Conservation (phyloP, 768 basidiomycete species). For the Suillus placidus region DNA sequence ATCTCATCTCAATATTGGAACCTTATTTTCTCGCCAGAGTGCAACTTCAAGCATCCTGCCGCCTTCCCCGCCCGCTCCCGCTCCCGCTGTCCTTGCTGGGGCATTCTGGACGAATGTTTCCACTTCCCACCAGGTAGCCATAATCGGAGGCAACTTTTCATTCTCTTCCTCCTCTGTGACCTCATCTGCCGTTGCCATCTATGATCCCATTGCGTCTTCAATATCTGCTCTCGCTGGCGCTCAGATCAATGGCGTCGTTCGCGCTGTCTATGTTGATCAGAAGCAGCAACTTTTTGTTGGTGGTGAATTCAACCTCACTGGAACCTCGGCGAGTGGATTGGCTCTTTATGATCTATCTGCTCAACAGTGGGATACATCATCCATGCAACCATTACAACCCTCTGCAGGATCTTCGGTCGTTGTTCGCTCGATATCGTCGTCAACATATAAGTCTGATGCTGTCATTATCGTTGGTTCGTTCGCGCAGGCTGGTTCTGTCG, state of each 20-base stretch:
- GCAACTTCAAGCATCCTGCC: constrained; percentile 57
- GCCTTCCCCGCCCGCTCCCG: constrained; percentile 52
- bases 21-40: constrained; percentile 54
- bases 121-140: constrained; percentile 62
- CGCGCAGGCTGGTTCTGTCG: constrained; percentile 69
- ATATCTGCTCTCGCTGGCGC: constrained; percentile 60
- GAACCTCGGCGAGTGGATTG: constrained; percentile 64
- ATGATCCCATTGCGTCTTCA: constrained; percentile 55
- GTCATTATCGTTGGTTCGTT: constrained; percentile 92
- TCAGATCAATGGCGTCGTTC: constrained; percentile 75
- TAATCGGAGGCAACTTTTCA: constrained; percentile 92
- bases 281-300: constrained; percentile 77
- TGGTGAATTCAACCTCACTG: constrained; percentile 74
- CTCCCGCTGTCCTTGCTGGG: constrained; percentile 84
- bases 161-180: constrained; percentile 46
- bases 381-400: constrained; percentile 63
- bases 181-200: constrained; percentile 68
- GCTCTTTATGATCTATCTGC: constrained; percentile 76
- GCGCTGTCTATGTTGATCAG: constrained; percentile 65
- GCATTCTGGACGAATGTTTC: constrained; percentile 87
- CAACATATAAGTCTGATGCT: constrained; percentile 58
- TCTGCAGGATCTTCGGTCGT: constrained; percentile 55
- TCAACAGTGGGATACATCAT: constrained; percentile 62
- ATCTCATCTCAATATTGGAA: constrained; percentile 46
- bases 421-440: constrained; percentile 71